Evolutionary conservation across 83 land plant genomes (phyloP).

Genomic region (Picea mariana): DNA sequence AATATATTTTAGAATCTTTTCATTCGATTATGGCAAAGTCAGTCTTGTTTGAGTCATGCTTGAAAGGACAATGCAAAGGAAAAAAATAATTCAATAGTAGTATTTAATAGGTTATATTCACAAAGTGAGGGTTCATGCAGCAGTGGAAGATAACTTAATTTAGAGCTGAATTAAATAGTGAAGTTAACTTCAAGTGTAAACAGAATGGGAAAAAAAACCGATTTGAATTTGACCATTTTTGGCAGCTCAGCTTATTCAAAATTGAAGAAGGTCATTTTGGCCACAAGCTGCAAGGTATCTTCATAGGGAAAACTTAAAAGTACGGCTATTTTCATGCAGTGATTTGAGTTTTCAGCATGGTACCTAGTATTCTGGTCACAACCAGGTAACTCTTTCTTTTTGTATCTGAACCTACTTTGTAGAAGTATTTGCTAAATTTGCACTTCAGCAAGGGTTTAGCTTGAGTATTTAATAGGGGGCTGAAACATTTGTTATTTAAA

Average conservation of each 20-base stretch:
- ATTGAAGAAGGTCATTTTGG: not conserved
- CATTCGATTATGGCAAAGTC: too few relatives aligned
- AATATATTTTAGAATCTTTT: too few relatives aligned
- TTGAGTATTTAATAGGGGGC: not conserved
- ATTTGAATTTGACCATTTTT: not conserved
- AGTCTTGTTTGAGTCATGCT: too few relatives aligned
- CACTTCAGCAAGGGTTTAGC: not conserved
- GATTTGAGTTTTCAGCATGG: not conserved
- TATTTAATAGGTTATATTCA: too few relatives aligned
- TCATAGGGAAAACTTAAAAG: not conserved
- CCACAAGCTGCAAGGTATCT: not conserved
- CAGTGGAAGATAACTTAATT: not conserved
- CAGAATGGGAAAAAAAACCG: not conserved
- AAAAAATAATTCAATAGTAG: too few relatives aligned
- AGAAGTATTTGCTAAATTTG: not conserved
- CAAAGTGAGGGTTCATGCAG: too few relatives aligned
- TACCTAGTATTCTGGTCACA: not conserved
- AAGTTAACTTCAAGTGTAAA: not conserved
- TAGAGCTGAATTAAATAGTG: not conserved
- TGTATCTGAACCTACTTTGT: not conserved
- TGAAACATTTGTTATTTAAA: not conserved
- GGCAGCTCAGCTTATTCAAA: not conserved
- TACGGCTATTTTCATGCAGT: not conserved
- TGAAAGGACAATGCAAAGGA: too few relatives aligned
- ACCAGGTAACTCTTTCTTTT: not conserved